phyloP scores from a whole-genome alignment of 768 basidiomycete species.

The Amanita rubescens region DNA sequence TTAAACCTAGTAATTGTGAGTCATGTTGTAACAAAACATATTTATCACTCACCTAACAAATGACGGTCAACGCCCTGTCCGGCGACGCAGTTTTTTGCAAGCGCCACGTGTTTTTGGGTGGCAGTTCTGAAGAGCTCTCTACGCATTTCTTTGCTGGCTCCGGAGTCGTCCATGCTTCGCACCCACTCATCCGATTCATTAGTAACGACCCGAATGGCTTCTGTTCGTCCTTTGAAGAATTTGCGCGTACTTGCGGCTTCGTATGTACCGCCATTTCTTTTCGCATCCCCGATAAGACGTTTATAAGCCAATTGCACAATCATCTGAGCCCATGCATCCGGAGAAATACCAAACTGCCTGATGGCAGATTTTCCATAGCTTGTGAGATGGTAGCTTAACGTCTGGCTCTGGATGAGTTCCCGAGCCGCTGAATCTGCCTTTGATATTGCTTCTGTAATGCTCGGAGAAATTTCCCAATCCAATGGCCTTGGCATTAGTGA shows the following conservation, averaged over 20 bases:
- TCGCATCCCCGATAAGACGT: slow-evolving; percentile 49
- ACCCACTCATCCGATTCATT: slow-evolving; percentile 73
- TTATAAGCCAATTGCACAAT: slow-evolving; percentile 84
- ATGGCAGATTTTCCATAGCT: slow-evolving; percentile 81
- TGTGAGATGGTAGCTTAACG: slow-evolving; percentile 55
- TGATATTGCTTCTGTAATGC: slow-evolving; percentile 43
- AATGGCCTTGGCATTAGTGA: slow-evolving; percentile 39
- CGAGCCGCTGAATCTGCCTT: slow-evolving; percentile 47
- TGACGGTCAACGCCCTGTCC: slow-evolving; percentile 84
- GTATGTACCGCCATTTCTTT: slow-evolving; percentile 75
- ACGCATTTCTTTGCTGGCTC: slow-evolving; percentile 32
- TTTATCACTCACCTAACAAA: slow-evolving; percentile 55
- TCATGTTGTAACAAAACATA: not conserved
- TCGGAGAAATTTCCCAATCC: slow-evolving; percentile 53
- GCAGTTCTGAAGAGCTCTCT: slow-evolving; percentile 53
- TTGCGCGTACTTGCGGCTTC: slow-evolving; percentile 89
- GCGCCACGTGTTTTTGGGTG: slow-evolving; percentile 50
- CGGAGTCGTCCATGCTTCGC: slow-evolving; percentile 58
- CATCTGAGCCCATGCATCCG: slow-evolving; percentile 94
- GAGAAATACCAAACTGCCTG: slow-evolving; percentile 83
- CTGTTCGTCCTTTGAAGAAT: slow-evolving; percentile 86
- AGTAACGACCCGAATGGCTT: slow-evolving; percentile 84
- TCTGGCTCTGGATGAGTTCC: slow-evolving; percentile 56
- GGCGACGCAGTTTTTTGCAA: slow-evolving; percentile 59
- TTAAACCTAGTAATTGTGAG: slow-evolving; percentile 45